phyloP scores from a whole-genome alignment of 2,329 filamentous ascomycete genomes.

The Botrytis cinerea region DNA sequence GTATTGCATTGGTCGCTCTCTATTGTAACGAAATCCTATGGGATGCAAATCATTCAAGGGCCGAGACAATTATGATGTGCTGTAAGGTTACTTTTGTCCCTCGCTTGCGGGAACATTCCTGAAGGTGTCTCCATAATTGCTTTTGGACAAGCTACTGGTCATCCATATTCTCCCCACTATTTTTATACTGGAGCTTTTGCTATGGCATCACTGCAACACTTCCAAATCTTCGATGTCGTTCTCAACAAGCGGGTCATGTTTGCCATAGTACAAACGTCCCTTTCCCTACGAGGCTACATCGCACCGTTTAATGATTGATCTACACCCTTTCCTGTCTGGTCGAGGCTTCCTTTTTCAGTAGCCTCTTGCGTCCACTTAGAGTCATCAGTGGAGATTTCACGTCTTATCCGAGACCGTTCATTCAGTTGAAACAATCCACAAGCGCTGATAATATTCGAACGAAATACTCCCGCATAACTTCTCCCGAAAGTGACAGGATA shows the following conservation, averaged over 20 bases:
- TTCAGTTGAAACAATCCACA: neutral
- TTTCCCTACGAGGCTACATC: neutral
- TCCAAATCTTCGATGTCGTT: neutral
- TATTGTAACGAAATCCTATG: neutral
- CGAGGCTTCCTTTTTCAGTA: neutral
- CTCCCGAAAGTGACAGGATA: neutral
- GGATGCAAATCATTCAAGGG: conserved; percentile 1
- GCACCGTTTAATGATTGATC: neutral
- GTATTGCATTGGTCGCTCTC: neutral
- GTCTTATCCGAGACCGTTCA: neutral
- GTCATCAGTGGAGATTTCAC: neutral
- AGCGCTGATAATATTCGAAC: neutral
- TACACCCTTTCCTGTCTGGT: neutral
- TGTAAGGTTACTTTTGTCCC: neutral
- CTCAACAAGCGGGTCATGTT: neutral
- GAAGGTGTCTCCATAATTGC: neutral
- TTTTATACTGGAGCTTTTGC: neutral
- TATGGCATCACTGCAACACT: neutral
- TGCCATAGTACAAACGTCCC: neutral
- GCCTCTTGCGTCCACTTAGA: neutral
- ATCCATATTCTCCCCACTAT: neutral
- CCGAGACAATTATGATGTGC: neutral
- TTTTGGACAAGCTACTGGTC: neutral
- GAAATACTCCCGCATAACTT: neutral
- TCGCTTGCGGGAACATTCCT: neutral